Base-by-base conservation (phyloP, 768 basidiomycete genomes). In the Lactifluus hygrophoroides region DNA sequence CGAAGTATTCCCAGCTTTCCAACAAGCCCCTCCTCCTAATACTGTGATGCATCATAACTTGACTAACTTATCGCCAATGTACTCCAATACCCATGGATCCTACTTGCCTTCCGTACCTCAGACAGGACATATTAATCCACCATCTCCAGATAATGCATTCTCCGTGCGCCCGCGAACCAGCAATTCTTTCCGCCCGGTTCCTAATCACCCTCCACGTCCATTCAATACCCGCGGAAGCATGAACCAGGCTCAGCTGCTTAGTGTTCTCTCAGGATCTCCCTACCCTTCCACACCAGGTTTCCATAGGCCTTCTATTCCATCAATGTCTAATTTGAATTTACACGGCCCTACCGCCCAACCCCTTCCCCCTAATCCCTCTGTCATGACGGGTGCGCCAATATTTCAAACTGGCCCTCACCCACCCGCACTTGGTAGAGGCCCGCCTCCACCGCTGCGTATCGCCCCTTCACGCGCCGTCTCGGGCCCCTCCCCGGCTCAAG, bases 161-260 rank as follows among this genome's bases (percentile, higher is more conserved):
- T 66, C 65, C 27, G 69, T 72, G 19, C 72, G 73, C 21, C 73
- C 75, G 4, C 70, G 70, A 45, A 75, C 74, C 1, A 73, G 73
- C 56, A 68, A 70, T 55, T 57, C 67, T 10, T 67, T 69, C 52
- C 69, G 66, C 54, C 61, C 56, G 3, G 44, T 66, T 8, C 65
- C 69, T 8, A 66, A 58, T 48, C 56, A 57, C 13, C 58, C 65
- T 2, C 56, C 62, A 13, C 62, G 64, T n/a, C 32, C 48, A 32
- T 51, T 53, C 42, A 63, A 59, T 38, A 40, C 62, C 6, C 78
- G 75, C 49, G 72, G 74, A 55, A 82, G 76, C 61, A 74, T 84
- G 74, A 76, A 74, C 56, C 81, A 83, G 57, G 73, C 70, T 34
- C 80, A 82, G 52, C 67, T 82, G 38, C 72, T 77, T 45, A 67